Evolutionary conservation across 129 eudicot genomes (phyloP), one percentile per base, ranked within the genome.

Genomic region (Calendula officinalis): DNA sequence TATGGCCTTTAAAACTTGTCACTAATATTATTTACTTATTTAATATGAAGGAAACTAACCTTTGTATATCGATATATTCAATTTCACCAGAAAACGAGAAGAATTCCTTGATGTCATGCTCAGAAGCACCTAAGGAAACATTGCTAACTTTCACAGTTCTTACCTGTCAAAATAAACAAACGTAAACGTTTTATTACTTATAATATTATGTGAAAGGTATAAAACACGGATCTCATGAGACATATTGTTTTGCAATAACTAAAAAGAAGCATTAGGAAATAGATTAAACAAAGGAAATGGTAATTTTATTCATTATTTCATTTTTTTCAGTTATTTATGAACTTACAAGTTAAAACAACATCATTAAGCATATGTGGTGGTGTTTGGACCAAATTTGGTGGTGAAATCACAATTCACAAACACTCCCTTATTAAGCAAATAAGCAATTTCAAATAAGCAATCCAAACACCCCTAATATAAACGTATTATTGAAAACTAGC

Each of bases 81-180:
- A 87, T 84, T 7, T 81, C 88, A 64, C 95, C 91, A 59, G 95
- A 84, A 68, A 87, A 87, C 10, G 95, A 84, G 70, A 87, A 87
- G 76, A 87, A 87, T 77, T 87, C 95, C 80, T 81, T 78, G 71
- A 87, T 77, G 73, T 87, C 95, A 27, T 84, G 85, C 67, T 81
- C 88, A 32, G 91, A 72, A 62, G 88, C 91, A 60, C 88, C 75
- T 61, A 84, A 78, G 82, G 91, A 87, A 17, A 87, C 84, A 79
- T 84, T 84, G 82, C 73, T 78, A 37, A 87, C 88, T 30, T 73
- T 81, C 69, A 87, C 91, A 36, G 86, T 76, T 76, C 71, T 71
- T 47, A 79, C 83, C 95, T 87, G 72, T 33, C 55, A 56, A 22
- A 13, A 69, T 13, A 54, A 44, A 22, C 30, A 22, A 47, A 27